Base-by-base conservation (phyloP, 2,329 filamentous ascomycete species). In the Cadophora sp. region DNA sequence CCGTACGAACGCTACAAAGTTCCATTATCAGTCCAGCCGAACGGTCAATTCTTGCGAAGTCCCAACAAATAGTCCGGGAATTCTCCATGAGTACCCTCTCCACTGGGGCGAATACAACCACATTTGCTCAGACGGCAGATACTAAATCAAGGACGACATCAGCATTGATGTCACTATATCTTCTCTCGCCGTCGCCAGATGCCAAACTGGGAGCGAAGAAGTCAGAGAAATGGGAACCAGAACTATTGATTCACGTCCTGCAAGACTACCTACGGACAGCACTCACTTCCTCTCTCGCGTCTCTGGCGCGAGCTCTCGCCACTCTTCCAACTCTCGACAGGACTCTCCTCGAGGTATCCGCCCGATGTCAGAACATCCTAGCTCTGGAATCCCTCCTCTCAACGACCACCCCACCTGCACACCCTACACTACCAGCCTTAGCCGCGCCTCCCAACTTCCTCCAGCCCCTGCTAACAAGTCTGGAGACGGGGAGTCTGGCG, bases 281-380 rank as follows among this genome's bases (percentile, higher is more conserved):
- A 2, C 83, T 97, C 16, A 93, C 94, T 69, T 91, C 91, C 56
- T 94, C 92, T 48, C 84, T 95, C 7, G 89, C 92, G 14, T 86
- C 90, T 0, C 83, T 99, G 11, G 85, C 91, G 1, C 85, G 94
- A 26, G 90, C 92, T 0, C 84, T 99, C 19, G 89, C 91, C 4
- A 92, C 93, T 67, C 84, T 98, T 2, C 92, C 95, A 0, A 91
- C 87, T 0, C 85, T 98, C 34, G 94, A 98, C 59, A 87, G 93
- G 62, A 91, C 93, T 0, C 84, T 98, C 1, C 83, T 88, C 19
- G 96, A 98, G 75, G 89, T 97, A 26, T 92, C 92, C 7, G 89
- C 90, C 5, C 87, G 92, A 56, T 97, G 95, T 77, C 94, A 97
- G 78, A 97, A 97, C 76, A 88, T 98, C 48, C 89, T 97, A n/a